Percentiles rank a stretch among this genome's conserved stretches.
phyloP scores from a whole-genome alignment of 2,329 filamentous ascomycete genomes.

The Madurella mycetomatis region DNA sequence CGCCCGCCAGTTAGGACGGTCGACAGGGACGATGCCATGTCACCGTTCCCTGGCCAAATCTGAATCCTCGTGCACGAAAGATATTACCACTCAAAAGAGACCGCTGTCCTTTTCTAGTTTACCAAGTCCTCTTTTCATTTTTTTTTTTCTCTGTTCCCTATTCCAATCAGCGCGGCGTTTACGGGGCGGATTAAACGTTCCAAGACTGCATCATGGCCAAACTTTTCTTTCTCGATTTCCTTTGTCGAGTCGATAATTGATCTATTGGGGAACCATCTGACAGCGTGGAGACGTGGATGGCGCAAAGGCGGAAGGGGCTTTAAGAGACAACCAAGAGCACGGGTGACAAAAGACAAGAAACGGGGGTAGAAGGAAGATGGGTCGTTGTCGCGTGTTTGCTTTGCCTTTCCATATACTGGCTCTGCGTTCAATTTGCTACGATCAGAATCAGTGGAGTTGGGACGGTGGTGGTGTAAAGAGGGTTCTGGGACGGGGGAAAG shows the following conservation, averaged over 20 bases:
- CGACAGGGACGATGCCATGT: constrained; percentile 16
- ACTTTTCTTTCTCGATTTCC: constrained; percentile 5
- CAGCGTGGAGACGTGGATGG: neutral
- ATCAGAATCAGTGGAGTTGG: neutral
- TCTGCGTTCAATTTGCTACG: neutral
- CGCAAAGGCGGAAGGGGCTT: neutral
- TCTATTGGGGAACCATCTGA: constrained; percentile 1
- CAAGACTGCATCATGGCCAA: constrained; percentile 14
- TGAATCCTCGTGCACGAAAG: constrained; percentile 1
- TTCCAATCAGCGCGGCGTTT: constrained; percentile 17
- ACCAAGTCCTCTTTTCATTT: neutral
- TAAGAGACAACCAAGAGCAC: neutral
- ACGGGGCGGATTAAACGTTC: constrained; percentile 4
- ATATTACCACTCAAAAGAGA: neutral
- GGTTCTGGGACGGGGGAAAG: neutral
- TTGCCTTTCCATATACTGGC: neutral
- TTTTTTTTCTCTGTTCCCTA: neutral
- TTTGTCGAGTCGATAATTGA: neutral
- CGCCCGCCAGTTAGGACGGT: constrained; percentile 19
- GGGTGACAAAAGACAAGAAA: neutral
- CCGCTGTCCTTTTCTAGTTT: neutral
- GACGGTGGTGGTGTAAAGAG: neutral
- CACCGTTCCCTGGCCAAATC: constrained; percentile 20
- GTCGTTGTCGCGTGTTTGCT: neutral
- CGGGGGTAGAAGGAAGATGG: neutral